Conservation (phyloP, 306 rosid genomes). For the Glycyrrhiza uralensis region DNA sequence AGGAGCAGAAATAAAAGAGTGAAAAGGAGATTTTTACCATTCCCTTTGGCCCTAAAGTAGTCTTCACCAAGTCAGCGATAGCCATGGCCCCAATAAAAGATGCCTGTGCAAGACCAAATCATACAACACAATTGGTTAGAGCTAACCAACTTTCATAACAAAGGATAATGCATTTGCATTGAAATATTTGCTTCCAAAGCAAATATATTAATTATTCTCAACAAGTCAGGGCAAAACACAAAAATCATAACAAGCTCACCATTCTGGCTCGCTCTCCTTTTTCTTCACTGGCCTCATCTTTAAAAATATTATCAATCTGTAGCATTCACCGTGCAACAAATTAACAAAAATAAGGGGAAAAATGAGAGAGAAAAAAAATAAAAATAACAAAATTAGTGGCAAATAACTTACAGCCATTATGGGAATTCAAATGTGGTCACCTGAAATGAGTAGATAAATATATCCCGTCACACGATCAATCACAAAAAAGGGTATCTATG, state of each 20-base stretch:
- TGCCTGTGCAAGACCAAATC: conserved; percentile 46
- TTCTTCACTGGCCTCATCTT: conserved; percentile 95
- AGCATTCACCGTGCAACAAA: conserved; percentile 24
- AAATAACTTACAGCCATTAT: conserved; percentile 61
- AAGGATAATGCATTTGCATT: not conserved
- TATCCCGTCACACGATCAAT: not conserved
- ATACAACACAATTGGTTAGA: not conserved
- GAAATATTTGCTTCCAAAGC: not conserved
- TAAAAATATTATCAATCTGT: conserved; percentile 67
- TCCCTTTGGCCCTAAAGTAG: conserved; percentile 94
- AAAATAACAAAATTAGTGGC: not conserved
- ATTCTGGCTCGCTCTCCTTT: conserved; percentile 97
- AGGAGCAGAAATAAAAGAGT: not conserved
- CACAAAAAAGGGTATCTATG: not conserved
- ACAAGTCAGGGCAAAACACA: not conserved
- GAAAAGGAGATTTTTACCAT: conserved; percentile 53
- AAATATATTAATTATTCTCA: not conserved
- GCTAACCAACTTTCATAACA: not conserved
- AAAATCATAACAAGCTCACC: conserved; percentile 48
- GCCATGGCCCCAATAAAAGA: conserved; percentile 95
- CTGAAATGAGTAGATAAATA: conserved; percentile 28
- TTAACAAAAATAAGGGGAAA: not conserved
- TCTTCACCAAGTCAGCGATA: conserved; percentile 92
- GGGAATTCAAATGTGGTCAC: conserved; percentile 25
- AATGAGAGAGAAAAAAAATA: not conserved